Evolutionary conservation across 2,329 filamentous ascomycete genomes (phyloP).

Genomic region (Penicillium sp.): DNA sequence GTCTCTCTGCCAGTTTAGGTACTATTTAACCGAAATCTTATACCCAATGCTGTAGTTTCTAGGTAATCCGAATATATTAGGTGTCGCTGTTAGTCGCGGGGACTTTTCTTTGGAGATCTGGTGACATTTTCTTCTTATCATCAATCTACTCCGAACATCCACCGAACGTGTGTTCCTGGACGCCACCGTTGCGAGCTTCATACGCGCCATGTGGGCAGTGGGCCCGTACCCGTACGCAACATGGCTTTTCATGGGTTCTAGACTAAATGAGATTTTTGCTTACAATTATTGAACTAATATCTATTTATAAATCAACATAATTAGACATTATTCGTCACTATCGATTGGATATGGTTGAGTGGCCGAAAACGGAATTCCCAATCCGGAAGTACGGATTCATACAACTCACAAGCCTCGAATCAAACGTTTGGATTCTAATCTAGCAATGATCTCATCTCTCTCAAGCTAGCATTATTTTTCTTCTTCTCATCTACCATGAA

Average conservation of each 20-base stretch:
- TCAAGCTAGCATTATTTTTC: not conserved
- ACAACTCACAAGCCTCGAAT: not conserved
- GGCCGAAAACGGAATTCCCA: constrained; percentile 3
- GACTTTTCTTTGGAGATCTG: not conserved
- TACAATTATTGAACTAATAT: not conserved
- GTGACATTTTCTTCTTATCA: too few species aligned
- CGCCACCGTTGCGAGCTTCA: not conserved
- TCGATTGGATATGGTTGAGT: not conserved
- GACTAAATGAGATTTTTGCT: not conserved
- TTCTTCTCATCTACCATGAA: not conserved
- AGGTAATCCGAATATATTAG: not conserved
- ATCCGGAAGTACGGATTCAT: constrained; percentile 4
- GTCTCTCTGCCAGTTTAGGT: not conserved
- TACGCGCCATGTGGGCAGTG: not conserved
- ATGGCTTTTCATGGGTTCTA: not conserved
- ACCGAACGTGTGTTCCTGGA: not conserved
- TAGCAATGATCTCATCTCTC: not conserved
- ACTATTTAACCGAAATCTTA: not conserved
- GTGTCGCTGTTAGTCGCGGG: not conserved
- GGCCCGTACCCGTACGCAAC: not conserved
- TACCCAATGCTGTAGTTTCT: not conserved
- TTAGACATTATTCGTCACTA: not conserved
- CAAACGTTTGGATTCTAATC: not conserved
- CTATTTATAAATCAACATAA: not conserved
- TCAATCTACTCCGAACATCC: not conserved